Percentiles rank a stretch among this genome's conserved stretches.
phyloP scores from a whole-genome alignment of 2,329 filamentous ascomycete species.

The Fonsecaea pugnacius region DNA sequence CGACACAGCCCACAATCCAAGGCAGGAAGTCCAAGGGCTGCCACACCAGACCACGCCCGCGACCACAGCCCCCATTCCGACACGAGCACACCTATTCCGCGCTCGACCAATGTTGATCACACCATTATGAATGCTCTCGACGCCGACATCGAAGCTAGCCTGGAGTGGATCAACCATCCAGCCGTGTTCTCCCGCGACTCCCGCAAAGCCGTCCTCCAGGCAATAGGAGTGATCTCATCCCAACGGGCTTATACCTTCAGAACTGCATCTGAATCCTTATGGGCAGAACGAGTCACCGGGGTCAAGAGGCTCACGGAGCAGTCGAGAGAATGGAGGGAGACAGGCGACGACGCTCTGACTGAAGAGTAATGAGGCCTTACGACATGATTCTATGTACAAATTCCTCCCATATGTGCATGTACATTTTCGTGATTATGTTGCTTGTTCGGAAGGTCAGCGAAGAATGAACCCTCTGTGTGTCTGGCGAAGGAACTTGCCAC shows the following conservation, averaged over 20 bases:
- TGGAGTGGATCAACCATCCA: conserved; percentile 98
- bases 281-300: conserved; percentile 80
- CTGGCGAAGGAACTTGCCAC: background rate
- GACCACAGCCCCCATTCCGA: conserved; percentile 45
- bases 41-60: conserved; percentile 44
- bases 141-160: conserved; percentile 81
- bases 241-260: conserved; percentile 94
- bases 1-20: conserved; percentile 46
- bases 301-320: conserved; percentile 80
- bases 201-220: conserved; percentile 92
- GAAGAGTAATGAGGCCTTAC: conserved; percentile 36
- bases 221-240: conserved; percentile 93
- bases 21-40: conserved; percentile 42
- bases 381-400: conserved; percentile 26
- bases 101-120: conserved; percentile 72
- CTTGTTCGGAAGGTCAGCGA: conserved; percentile 5
- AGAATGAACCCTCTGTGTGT: background rate
- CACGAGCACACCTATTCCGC: conserved; percentile 49
- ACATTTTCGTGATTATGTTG: conserved; percentile 11
- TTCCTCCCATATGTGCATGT: conserved; percentile 16
- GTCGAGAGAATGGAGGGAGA: conserved; percentile 90
- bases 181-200: conserved; percentile 93
- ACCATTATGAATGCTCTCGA: conserved; percentile 84
- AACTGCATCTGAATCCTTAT: conserved; percentile 84
- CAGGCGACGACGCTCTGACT: conserved; percentile 65